Evolutionary conservation across 306 rosid species (phyloP), one percentile per base, ranked within the genome.

Genomic region (Corylus americana): DNA sequence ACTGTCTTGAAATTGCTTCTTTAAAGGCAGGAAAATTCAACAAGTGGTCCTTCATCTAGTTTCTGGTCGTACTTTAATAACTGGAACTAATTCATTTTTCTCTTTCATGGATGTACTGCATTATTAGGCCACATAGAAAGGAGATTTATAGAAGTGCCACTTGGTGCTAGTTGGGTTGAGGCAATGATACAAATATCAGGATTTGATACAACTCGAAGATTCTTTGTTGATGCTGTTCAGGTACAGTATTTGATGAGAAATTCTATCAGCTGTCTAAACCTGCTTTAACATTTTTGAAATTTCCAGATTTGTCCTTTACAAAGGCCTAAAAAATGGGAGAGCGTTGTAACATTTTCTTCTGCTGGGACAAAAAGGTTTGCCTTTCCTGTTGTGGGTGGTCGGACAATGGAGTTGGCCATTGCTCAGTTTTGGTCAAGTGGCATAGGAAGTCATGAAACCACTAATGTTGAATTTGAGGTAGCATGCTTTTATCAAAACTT

Each of bases 371-470:
- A 95, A 83, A 86, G 84, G 85, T 95, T 95, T 87, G 85, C 92
- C 79, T 90, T 95, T 84, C 87, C 80, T 48, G 98, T 95, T 83
- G 91, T 84, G 75, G 97, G 92, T 45, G 97, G 98, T 74, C 98
- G 91, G 73, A 95, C 98, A 45, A 76, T 95, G 91, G 98, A 95
- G 84, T 82, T 95, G 70, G 96, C 86, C 64, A 80, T 95, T 68
- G 83, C 98, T 74, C 98, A 92, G 88, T 90, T 95, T 86, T 95
- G 98, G 98, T 92, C 91, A 58, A 95, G 98, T 71, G 98, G 98
- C 81, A 80, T 89, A 79, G 98, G 98, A 79, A 92, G 98, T 83
- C 89, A 85, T 68, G 98, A 85, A 81, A 78, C 91, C 42, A 86
- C 97, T 49, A 81, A 67, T 79, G 97, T 92, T 66, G 96, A 95